A percentile compares a stretch with the other conserved stretches of the same genome.
These are phyloP conservation scores for Silene uniflora DNA, from an alignment of 148 eudicot genomes.

Conservation along the genomic window DNA sequence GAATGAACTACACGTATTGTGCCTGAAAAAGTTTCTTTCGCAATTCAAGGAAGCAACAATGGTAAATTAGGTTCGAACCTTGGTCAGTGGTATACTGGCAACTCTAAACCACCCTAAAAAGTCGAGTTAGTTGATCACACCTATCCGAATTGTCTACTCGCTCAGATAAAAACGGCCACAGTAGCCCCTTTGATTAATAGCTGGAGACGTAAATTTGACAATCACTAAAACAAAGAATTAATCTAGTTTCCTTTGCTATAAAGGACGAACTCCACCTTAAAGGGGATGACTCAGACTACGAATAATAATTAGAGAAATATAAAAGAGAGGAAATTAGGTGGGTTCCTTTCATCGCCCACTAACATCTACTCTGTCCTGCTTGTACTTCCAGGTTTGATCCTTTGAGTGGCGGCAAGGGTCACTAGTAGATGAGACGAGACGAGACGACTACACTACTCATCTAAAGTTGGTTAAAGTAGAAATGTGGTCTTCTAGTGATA, in stretches of 20 bases:
- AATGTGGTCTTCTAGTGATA: constrained; percentile 2
- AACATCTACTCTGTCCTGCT: constrained; percentile 22
- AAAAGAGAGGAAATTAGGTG: constrained; percentile 18
- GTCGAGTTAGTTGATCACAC: no score
- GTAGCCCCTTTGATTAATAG: background rate
- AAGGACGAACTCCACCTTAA: constrained; percentile 4
- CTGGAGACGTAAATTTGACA: background rate
- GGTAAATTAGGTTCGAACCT: background rate
- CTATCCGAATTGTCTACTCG: no score
- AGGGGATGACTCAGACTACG: constrained; percentile 21
- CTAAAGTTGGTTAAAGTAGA: constrained; percentile 20
- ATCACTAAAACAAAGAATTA: background rate
- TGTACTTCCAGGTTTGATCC: constrained; percentile 31
- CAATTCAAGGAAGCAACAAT: background rate
- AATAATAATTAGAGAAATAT: constrained; percentile 3
- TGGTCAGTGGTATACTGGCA: no score
- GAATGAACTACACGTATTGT: background rate
- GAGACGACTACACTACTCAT: constrained; percentile 10
- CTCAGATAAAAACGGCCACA: no score
- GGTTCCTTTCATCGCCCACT: constrained; percentile 34
- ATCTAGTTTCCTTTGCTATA: background rate
- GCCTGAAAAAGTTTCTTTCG: background rate
- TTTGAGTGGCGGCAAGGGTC: constrained; percentile 38
- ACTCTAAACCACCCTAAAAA: background rate
- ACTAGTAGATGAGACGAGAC: constrained; percentile 30